Percentiles rank a stretch among this genome's conserved stretches.
Evolutionary conservation across 2,329 filamentous ascomycete genomes (phyloP).

Genomic region (Epichloe gansuensis): DNA sequence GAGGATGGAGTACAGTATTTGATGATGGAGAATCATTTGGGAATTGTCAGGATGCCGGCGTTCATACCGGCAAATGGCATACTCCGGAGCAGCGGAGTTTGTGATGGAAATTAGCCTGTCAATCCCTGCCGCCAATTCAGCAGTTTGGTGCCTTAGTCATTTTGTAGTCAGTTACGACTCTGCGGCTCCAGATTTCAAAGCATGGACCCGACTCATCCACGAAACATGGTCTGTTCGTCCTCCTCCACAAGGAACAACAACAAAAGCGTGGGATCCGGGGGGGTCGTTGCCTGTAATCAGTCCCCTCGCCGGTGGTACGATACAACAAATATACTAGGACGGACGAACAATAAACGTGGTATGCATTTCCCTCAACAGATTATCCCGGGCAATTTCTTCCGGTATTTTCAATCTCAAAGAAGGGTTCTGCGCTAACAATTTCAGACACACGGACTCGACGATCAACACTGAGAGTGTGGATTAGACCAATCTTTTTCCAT

Average conservation of each 20-base stretch:
- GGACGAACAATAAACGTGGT: too few relatives aligned
- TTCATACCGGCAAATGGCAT: neutral
- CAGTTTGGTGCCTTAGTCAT: neutral
- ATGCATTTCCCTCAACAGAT: neutral
- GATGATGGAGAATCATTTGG: too few relatives aligned
- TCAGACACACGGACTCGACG: slow-evolving; percentile 5
- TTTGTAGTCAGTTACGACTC: too few relatives aligned
- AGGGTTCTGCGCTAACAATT: neutral
- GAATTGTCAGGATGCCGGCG: neutral
- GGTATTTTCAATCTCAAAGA: slow-evolving; percentile 3
- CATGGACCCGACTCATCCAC: too few relatives aligned
- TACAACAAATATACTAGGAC: too few relatives aligned
- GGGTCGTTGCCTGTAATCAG: too few relatives aligned
- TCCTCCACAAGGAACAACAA: too few relatives aligned
- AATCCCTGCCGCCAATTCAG: neutral
- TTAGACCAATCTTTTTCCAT: neutral
- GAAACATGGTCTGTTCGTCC: too few relatives aligned
- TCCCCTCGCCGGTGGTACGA: too few relatives aligned
- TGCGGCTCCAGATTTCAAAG: too few relatives aligned
- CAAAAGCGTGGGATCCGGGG: too few relatives aligned
- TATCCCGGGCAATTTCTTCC: slow-evolving; percentile 2
- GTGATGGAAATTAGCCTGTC: neutral
- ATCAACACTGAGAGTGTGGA: neutral
- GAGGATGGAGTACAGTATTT: too few relatives aligned
- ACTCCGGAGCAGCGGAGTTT: neutral